Evolutionary conservation across 1,284 basidiomycete genomes (phyloP), one percentile per base, ranked within the genome.

Genomic region (Mycosarcoma maydis): DNA sequence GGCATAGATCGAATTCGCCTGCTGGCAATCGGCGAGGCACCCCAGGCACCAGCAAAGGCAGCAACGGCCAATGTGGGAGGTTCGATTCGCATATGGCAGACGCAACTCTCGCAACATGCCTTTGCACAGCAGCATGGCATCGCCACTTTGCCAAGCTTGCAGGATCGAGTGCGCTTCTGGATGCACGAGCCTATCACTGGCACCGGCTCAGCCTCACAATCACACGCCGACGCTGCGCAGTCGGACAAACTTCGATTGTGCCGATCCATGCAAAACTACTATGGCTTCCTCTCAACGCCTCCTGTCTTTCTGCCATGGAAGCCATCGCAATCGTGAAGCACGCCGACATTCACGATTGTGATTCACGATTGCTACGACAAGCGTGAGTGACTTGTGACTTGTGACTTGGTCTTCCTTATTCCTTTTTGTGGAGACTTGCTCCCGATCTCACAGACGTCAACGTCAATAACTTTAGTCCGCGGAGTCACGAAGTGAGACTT

Each of bases 91-190:
- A 23, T 65, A 0, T 49, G 23, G 23, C 61, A 65, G 39, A 65
- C 55, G 13, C 14, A 13, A 16, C 54, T 68, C 6, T 38, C 47
- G 11, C 34, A 59, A 30, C 66, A 64, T 40, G 45, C 59, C 5
- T 59, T 58, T 34, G 42, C 45, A 26, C 50, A 48, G 30, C 52
- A 53, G 32, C 14, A 24, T 10, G n/a, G 20, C 27, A 29, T 51
- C 3, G 43, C 41, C 17, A n/a, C 33, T 10, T 17, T 64, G 30
- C 23, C n/a, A 30, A 33, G 50, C 13, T 17, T 64, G 30, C 23
- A 59, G 10, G 43, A 55, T 19, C 46, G 66, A 26, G 37, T 69
- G 19, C n/a, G 32, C 23, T 69, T 69, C 34, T 69, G 66, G 66
- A 50, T 64, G 44, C 38, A 58, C n/a, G 41, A 68, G 11, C 54